Conservation (phyloP, 345 rosid genomes). For the Citrus inodora region DNA sequence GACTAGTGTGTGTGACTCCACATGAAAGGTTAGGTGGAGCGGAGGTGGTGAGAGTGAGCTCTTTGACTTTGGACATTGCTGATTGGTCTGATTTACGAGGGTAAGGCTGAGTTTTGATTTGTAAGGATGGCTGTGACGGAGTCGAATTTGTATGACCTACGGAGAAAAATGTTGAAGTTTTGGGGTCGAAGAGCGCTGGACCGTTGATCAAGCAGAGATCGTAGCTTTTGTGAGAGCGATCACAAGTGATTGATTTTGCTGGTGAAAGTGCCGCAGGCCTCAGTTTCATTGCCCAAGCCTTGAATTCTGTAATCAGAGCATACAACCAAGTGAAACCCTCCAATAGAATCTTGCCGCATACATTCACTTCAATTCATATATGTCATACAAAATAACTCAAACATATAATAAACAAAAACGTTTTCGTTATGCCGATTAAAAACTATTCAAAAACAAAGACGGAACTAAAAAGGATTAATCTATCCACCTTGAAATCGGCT, state of each 20-base stretch:
- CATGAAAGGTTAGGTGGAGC: conserved; percentile 21
- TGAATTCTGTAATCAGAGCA: background rate
- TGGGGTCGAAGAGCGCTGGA: conserved; percentile 31
- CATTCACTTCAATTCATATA: too few relatives aligned
- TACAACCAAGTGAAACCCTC: background rate
- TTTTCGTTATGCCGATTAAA: too few relatives aligned
- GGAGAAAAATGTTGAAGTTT: conserved; percentile 23
- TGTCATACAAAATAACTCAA: too few relatives aligned
- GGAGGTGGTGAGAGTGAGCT: conserved; percentile 25
- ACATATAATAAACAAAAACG: too few relatives aligned
- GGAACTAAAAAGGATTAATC: too few relatives aligned
- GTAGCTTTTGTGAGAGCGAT: conserved; percentile 25
- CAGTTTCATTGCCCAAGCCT: background rate
- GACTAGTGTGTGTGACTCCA: conserved; percentile 18
- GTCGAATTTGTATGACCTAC: background rate
- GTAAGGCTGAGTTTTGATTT: conserved; percentile 32
- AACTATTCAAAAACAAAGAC: too few relatives aligned
- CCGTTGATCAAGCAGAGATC: conserved; percentile 37
- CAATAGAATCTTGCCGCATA: too few relatives aligned
- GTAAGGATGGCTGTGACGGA: background rate
- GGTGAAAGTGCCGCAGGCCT: background rate
- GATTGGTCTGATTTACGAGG: conserved; percentile 33
- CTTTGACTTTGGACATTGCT: conserved; percentile 33
- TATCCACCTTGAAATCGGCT: background rate
- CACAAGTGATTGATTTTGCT: conserved; percentile 27